A percentile compares a stretch with the other conserved stretches of the same genome.
Conservation (phyloP, 108 stramenopile species). For the Schizochytrium sp. region DNA sequence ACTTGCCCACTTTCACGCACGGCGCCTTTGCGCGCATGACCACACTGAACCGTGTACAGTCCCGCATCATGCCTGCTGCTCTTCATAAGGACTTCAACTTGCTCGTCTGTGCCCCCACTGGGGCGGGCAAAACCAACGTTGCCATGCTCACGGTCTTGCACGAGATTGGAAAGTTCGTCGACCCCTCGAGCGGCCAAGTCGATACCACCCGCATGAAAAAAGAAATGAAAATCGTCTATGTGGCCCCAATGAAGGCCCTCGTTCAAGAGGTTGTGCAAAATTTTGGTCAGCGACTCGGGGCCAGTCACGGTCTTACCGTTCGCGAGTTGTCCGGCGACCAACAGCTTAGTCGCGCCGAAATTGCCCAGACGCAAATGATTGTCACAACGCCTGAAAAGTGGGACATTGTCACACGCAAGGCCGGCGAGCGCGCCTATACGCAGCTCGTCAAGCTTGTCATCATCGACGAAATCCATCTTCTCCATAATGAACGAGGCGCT, state of each 20-base stretch:
- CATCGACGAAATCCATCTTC: conserved; percentile 97
- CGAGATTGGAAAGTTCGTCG: conserved; percentile 74
- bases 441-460: conserved; percentile 93
- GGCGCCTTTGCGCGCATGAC: conserved; percentile 85
- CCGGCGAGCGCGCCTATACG: conserved; percentile 90
- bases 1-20: conserved; percentile 91
- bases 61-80: conserved; percentile 78
- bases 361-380: conserved; percentile 90
- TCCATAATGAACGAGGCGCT: conserved; percentile 96
- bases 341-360: conserved; percentile 86
- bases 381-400: conserved; percentile 99
- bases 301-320: conserved; percentile 75
- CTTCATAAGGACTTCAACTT: conserved; percentile 75
- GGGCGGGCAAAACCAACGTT: conserved; percentile 93
- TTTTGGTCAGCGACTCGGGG: conserved; percentile 73
- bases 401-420: conserved; percentile 99
- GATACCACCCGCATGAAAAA: conserved; percentile 80
- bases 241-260: conserved; percentile 99
- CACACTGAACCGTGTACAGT: conserved; percentile 92
- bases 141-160: conserved; percentile 87
- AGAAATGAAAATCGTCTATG: conserved; percentile 96
- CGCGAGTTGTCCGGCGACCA: conserved; percentile 95
- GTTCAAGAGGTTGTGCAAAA: conserved; percentile 96
- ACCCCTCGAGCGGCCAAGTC: conserved; percentile 48
- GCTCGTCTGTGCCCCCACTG: conserved; percentile 93